Conservation (phyloP, 176 grass and related monocot species). For the Eragrostis curvula region DNA sequence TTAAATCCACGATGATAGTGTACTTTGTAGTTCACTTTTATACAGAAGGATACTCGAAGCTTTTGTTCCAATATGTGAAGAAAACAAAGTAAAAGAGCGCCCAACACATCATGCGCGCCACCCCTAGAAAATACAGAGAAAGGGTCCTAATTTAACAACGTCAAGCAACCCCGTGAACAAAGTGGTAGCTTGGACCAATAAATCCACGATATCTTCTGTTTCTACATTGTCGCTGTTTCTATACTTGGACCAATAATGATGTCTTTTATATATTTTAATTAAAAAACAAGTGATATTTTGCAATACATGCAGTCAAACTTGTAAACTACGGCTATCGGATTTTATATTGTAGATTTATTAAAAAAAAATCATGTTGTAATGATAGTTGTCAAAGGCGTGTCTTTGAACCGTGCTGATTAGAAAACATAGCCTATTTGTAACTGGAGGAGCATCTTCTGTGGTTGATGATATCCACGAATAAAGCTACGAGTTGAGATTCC, state of each 20-base stretch:
- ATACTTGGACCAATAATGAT: slow-evolving; percentile 11
- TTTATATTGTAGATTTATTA: background rate
- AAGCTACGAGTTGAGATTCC: slow-evolving; percentile 33
- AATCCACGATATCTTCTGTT: no score
- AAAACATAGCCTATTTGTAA: background rate
- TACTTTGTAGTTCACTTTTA: slow-evolving; percentile 25
- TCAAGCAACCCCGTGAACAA: background rate
- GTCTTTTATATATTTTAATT: slow-evolving; percentile 6
- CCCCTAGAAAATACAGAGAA: slow-evolving; percentile 15
- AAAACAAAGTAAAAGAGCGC: no score
- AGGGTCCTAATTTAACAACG: slow-evolving; percentile 16
- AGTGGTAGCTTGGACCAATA: no score
- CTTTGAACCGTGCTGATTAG: background rate
- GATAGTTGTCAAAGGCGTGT: background rate
- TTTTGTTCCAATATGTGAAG: slow-evolving; percentile 24
- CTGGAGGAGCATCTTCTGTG: slow-evolving; percentile 4
- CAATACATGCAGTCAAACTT: background rate
- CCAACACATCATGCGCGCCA: no score
- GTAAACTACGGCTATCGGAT: no score
- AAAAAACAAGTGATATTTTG: background rate
- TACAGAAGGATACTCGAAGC: background rate
- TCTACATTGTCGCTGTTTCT: slow-evolving; percentile 29
- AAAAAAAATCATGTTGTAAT: background rate
- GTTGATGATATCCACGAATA: slow-evolving; percentile 36
- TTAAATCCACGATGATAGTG: slow-evolving; percentile 2